Evolutionary conservation across 2,329 filamentous ascomycete genomes (phyloP), one percentile per base, ranked within the genome.

Genomic region (Aureobasidium sp.): DNA sequence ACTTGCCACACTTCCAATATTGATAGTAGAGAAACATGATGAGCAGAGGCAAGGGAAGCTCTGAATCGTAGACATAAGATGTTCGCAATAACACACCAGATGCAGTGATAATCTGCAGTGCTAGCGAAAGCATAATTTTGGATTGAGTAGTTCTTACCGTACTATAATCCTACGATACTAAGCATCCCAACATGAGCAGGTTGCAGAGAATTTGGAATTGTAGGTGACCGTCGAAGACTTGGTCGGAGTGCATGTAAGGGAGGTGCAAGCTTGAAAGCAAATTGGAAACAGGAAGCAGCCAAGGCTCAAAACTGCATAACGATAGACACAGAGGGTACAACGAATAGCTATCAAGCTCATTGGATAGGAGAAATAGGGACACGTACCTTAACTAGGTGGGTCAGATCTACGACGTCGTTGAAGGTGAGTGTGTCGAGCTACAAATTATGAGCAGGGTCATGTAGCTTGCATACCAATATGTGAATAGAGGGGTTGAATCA

Each of bases 81-180:
- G 30, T 27, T 57, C 53, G 53, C 53, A 57, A 10, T 21, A 45
- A 44, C n/a, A n/a, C 7, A 34, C 39, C 53, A 11, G 9, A 57
- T 45, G 21, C 39, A 45, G 53, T 21, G 41, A 45, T 57, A 45
- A 57, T 57, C 53, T 36, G 30, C 53, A 45, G 39, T 45, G n/a
- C 39, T 44, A 37, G 6, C 11, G 36, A 21, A 45, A 44, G 41
- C 27, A 34, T 36, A 45, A 32, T 4, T 13, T 32, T 4, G 8
- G 9, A 5, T 21, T 7, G 25, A 36, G 50, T 21, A 54, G 8
- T 13, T 36, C 39, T 29, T n/a, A 27, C 29, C 53, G 53, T n/a
- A 30, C 11, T 9, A 45, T 25, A 27, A 16, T 13, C 29, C 10
- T 4, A 15, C 9, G 6, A n/a, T 34, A 29, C 29, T 25, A 42